phyloP scores from a whole-genome alignment of 2,329 filamentous ascomycete genomes.

The Sclerotinia nivalis region DNA sequence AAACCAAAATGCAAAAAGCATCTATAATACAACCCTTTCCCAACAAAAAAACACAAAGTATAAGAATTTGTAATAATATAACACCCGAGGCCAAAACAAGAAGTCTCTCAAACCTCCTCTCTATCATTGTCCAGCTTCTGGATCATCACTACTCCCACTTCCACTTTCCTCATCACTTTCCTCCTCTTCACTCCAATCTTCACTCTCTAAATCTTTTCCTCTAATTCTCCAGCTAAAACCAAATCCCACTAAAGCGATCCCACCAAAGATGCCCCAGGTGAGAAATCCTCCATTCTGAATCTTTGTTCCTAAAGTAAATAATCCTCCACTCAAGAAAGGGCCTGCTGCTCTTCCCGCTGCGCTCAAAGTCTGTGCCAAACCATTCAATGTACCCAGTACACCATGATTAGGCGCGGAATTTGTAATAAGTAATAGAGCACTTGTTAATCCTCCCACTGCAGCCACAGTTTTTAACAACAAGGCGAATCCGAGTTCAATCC shows the following conservation, averaged over 20 bases:
- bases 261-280: constrained; percentile 85
- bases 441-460: constrained; percentile 86
- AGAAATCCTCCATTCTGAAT: constrained; percentile 80
- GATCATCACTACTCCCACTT: background rate
- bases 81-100: background rate
- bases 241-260: constrained; percentile 78
- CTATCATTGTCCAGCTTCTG: background rate
- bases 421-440: constrained; percentile 90
- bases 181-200: constrained; percentile 35
- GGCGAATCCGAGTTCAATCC: constrained; percentile 75
- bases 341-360: constrained; percentile 87
- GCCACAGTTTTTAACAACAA: constrained; percentile 88
- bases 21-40: no score
- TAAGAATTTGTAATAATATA: background rate
- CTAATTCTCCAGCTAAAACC: constrained; percentile 75
- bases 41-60: background rate
- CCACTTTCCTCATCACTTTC: constrained; percentile 34
- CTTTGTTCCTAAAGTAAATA: constrained; percentile 77
- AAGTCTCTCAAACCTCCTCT: background rate
- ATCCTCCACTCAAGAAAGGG: constrained; percentile 80
- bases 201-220: constrained; percentile 61
- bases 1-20: background rate
- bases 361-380: constrained; percentile 89
- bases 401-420: constrained; percentile 87
- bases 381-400: constrained; percentile 86